Evolutionary conservation across 768 basidiomycete species (phyloP).

Genomic region (Gloeostereum incarnatum): DNA sequence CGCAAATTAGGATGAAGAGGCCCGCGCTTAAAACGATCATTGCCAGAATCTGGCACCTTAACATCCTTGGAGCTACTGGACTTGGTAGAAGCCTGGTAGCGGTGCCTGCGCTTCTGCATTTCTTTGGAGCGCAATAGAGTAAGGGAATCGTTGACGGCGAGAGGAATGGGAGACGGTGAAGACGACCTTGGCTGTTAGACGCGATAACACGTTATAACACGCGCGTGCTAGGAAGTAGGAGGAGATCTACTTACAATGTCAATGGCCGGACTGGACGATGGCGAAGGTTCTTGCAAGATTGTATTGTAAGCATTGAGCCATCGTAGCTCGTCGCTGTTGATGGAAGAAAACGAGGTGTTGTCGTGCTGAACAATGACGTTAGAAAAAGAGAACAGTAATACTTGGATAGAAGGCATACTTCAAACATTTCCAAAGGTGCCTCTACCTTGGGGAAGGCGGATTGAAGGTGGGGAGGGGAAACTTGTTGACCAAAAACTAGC

Average conservation of each 20-base stretch:
- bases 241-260: slow-evolving; percentile 7
- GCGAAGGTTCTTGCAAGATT: slow-evolving; percentile 7
- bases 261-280: slow-evolving; percentile 6
- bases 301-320: slow-evolving; percentile 36
- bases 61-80: slow-evolving; percentile 9
- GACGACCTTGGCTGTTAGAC: slow-evolving; percentile 2
- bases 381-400: not conserved
- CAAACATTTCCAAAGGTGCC: too few relatives aligned
- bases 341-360: slow-evolving; percentile 18
- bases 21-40: too few relatives aligned
- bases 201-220: slow-evolving; percentile 4
- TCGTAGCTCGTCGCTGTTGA: slow-evolving; percentile 36
- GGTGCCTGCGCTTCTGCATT: slow-evolving; percentile 4
- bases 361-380: slow-evolving; percentile 14
- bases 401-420: too few relatives aligned
- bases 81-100: slow-evolving; percentile 10
- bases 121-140: slow-evolving; percentile 4
- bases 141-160: slow-evolving; percentile 4
- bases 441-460: too few relatives aligned
- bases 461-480: too few relatives aligned
- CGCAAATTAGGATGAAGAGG: slow-evolving; percentile 4
- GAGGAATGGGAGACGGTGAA: not conserved
- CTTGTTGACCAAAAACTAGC: too few relatives aligned
- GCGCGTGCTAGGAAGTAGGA: not conserved
- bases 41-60: too few relatives aligned